phyloP scores from a whole-genome alignment of 2,329 filamentous ascomycete genomes.

The Aspergillus vadensis region DNA sequence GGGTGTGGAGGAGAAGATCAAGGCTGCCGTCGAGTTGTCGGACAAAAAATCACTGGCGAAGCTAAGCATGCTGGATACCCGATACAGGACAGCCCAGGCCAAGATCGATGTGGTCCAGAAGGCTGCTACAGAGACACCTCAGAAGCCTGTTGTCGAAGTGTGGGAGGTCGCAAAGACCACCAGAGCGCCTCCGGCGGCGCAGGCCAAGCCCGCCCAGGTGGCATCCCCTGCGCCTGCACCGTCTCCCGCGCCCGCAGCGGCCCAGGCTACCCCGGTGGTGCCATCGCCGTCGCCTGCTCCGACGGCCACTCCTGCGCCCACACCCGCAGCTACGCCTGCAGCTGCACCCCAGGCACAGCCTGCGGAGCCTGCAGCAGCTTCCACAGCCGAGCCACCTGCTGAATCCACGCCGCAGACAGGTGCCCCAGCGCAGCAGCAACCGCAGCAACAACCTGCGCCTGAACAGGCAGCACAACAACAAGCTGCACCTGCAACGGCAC shows the following conservation, averaged over 20 bases:
- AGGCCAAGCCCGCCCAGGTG: slow-evolving; percentile 29
- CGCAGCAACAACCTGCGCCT: slow-evolving; percentile 15
- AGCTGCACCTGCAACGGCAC: slow-evolving; percentile 18
- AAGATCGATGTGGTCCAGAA: slow-evolving; percentile 79
- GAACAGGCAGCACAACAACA: slow-evolving; percentile 23
- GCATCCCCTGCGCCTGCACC: slow-evolving; percentile 20
- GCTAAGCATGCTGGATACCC: slow-evolving; percentile 77
- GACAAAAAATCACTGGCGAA: slow-evolving; percentile 74
- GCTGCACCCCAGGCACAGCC: slow-evolving; percentile 11
- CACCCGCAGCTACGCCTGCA: neutral
- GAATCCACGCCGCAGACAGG: slow-evolving; percentile 17
- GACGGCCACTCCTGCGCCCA: slow-evolving; percentile 1
- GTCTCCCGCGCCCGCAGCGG: slow-evolving; percentile 11
- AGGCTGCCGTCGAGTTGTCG: slow-evolving; percentile 66
- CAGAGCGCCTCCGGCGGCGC: slow-evolving; percentile 52
- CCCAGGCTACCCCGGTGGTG: slow-evolving; percentile 14
- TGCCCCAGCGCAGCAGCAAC: slow-evolving; percentile 21
- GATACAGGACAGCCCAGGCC: slow-evolving; percentile 62
- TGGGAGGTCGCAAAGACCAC: slow-evolving; percentile 77
- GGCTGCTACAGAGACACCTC: slow-evolving; percentile 81
- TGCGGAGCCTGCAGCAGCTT: slow-evolving; percentile 16
- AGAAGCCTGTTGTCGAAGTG: slow-evolving; percentile 80
- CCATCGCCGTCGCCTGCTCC: slow-evolving; percentile 15
- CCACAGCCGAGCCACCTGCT: slow-evolving; percentile 10
- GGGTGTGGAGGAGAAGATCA: slow-evolving; percentile 61